These are phyloP conservation scores for Lonicera japonica DNA, from an alignment of 129 eudicot genomes.

Conservation along the genomic window DNA sequence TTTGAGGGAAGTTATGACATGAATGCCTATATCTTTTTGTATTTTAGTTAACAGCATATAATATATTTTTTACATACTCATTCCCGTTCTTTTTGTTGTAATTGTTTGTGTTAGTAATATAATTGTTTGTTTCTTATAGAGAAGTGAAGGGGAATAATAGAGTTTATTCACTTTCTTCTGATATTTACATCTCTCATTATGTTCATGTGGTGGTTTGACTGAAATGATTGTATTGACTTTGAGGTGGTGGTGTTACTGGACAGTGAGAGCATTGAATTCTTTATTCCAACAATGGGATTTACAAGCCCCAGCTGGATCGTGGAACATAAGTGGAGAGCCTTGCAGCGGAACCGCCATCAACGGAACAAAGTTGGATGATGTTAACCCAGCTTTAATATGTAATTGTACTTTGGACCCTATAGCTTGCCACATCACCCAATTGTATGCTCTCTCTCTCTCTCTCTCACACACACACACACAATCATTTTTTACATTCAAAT, in stretches of 20 bases:
- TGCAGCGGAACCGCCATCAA: slow-evolving; percentile 45
- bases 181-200: neutral
- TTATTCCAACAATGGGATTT: slow-evolving; percentile 40
- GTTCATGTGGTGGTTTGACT: neutral
- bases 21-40: too few relatives aligned
- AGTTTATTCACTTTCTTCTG: too few relatives aligned
- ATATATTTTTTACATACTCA: too few relatives aligned
- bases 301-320: slow-evolving; percentile 21
- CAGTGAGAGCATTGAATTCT: slow-evolving; percentile 43
- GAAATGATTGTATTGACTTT: neutral
- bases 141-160: too few relatives aligned
- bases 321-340: slow-evolving; percentile 55
- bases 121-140: too few relatives aligned
- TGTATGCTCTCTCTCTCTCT: slow-evolving; percentile 22
- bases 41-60: too few relatives aligned
- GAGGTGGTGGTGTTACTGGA: slow-evolving; percentile 1
- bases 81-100: too few relatives aligned
- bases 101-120: too few relatives aligned
- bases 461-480: neutral
- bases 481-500: neutral
- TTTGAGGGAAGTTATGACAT: too few relatives aligned
- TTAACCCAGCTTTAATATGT: slow-evolving; percentile 44
- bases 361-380: slow-evolving; percentile 16
- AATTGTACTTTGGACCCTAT: slow-evolving; percentile 31
- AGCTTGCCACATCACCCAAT: slow-evolving; percentile 38